Evolutionary conservation across 768 basidiomycete genomes (phyloP).

Genomic region (Amanita brunnescens): DNA sequence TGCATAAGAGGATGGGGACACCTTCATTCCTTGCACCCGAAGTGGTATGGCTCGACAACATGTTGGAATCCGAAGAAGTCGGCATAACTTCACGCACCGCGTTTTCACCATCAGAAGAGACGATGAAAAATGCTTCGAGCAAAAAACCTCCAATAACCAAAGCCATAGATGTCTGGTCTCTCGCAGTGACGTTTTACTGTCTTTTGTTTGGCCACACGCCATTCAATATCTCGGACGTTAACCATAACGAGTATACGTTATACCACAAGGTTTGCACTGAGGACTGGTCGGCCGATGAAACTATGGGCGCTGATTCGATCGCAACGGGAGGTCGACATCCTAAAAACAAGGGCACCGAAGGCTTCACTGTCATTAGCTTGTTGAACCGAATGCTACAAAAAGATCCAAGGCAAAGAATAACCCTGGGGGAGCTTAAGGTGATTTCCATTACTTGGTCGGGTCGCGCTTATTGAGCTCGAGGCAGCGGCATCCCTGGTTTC

Average conservation of each 20-base stretch:
- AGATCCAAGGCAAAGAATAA: slow-evolving; percentile 24
- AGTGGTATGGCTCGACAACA: slow-evolving; percentile 32
- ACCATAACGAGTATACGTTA: slow-evolving; percentile 30
- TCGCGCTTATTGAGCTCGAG: not conserved
- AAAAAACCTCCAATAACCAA: slow-evolving; percentile 33
- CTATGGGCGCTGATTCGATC: slow-evolving; percentile 29
- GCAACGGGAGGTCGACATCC: slow-evolving; percentile 28
- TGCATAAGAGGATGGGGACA: slow-evolving; percentile 32
- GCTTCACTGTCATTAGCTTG: slow-evolving; percentile 23
- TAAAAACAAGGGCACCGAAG: slow-evolving; percentile 19
- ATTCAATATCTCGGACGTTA: slow-evolving; percentile 27
- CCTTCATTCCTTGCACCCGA: slow-evolving; percentile 38
- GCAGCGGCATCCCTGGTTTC: slow-evolving; percentile 31
- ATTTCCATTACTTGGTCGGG: not conserved
- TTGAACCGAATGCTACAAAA: slow-evolving; percentile 34
- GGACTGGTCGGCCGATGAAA: slow-evolving; percentile 29
- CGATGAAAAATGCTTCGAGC: slow-evolving; percentile 13
- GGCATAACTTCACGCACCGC: slow-evolving; percentile 17
- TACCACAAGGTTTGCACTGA: slow-evolving; percentile 33
- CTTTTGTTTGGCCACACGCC: slow-evolving; percentile 37
- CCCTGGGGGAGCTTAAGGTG: slow-evolving; percentile 27
- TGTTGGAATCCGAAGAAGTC: slow-evolving; percentile 9
- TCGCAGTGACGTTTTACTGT: slow-evolving; percentile 39
- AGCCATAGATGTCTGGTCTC: slow-evolving; percentile 39
- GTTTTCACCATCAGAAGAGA: slow-evolving; percentile 12